Percentiles rank a stretch among this genome's conserved stretches.
These are phyloP conservation scores for Fusarium sp. DNA, from an alignment of 2,329 filamentous ascomycete genomes.

Conservation along the genomic window DNA sequence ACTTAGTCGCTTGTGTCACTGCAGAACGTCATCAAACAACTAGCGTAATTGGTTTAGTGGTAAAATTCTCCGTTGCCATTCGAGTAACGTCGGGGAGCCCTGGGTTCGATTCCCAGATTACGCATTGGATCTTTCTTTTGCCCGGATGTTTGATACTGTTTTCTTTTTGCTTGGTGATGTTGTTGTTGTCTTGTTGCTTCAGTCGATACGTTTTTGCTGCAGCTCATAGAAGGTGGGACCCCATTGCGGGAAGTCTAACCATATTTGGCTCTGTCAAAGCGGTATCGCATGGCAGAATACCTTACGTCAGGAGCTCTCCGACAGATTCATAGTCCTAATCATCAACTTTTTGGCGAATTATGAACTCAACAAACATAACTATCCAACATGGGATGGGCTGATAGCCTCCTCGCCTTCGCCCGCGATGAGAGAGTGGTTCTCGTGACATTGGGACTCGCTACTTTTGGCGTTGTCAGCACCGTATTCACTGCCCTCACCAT, in stretches of 20 bases:
- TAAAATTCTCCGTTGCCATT: slow-evolving; percentile 22
- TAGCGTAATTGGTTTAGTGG: slow-evolving; percentile 1
- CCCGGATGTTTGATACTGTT: not conserved
- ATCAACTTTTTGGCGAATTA: slow-evolving; percentile 15
- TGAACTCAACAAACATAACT: slow-evolving; percentile 29
- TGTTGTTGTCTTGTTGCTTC: not conserved
- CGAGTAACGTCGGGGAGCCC: slow-evolving; percentile 17
- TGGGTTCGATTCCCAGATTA: slow-evolving; percentile 28
- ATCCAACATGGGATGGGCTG: slow-evolving; percentile 55
- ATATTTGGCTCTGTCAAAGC: not conserved
- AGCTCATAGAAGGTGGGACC: not conserved
- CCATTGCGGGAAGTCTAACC: slow-evolving; percentile 5
- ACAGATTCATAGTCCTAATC: slow-evolving; percentile 1
- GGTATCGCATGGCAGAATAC: slow-evolving; percentile 34
- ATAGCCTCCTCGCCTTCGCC: slow-evolving; percentile 45
- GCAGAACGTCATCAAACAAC: not conserved
- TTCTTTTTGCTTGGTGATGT: not conserved
- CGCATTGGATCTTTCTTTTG: not conserved
- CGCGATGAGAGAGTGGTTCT: slow-evolving; percentile 67
- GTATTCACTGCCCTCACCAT: slow-evolving; percentile 69
- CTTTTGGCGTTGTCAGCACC: slow-evolving; percentile 66
- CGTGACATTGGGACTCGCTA: slow-evolving; percentile 65
- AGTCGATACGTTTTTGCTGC: not conserved
- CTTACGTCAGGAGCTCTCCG: slow-evolving; percentile 29
- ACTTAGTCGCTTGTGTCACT: not conserved